Conservation (phyloP, 2,329 filamentous ascomycete species). For the Neofusicoccum kwambonambiense region DNA sequence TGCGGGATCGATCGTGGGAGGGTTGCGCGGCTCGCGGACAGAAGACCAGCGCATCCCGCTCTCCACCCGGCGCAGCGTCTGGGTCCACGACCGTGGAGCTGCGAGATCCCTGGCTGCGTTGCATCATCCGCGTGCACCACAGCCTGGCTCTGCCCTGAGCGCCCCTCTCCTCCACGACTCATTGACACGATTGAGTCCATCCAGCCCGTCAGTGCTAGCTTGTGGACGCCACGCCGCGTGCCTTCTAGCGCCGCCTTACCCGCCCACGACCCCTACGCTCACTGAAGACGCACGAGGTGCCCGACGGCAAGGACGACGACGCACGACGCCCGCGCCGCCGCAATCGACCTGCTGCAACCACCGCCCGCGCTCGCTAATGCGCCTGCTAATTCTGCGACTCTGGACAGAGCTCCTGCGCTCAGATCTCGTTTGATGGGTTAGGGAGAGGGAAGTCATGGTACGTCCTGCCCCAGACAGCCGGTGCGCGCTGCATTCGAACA, state of each 20-base stretch:
- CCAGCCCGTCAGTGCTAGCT: neutral
- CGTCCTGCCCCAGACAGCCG: neutral
- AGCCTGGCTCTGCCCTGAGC: conserved; percentile 7
- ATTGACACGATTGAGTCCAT: neutral
- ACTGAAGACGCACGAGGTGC: neutral
- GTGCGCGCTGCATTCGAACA: neutral
- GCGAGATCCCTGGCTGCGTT: neutral
- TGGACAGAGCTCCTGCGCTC: conserved; percentile 5
- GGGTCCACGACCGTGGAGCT: neutral
- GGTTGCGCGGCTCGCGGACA: conserved; percentile 7
- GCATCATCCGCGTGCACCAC: conserved; percentile 13
- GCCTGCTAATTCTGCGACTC: neutral
- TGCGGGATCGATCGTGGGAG: neutral
- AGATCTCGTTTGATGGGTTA: neutral
- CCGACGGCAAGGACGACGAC: neutral
- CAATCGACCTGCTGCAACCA: neutral
- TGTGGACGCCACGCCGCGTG: neutral
- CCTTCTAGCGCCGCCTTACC: neutral
- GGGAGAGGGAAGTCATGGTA: neutral
- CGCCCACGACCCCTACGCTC: neutral
- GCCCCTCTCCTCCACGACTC: conserved; percentile 4
- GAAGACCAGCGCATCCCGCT: conserved; percentile 11
- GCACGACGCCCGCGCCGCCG: neutral
- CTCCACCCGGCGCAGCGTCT: neutral
- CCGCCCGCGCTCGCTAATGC: conserved; percentile 3